A percentile compares a stretch with the other conserved stretches of the same genome.
These are phyloP conservation scores for Jacaranda copaia DNA, from an alignment of 257 asterid genomes.

Conservation along the genomic window DNA sequence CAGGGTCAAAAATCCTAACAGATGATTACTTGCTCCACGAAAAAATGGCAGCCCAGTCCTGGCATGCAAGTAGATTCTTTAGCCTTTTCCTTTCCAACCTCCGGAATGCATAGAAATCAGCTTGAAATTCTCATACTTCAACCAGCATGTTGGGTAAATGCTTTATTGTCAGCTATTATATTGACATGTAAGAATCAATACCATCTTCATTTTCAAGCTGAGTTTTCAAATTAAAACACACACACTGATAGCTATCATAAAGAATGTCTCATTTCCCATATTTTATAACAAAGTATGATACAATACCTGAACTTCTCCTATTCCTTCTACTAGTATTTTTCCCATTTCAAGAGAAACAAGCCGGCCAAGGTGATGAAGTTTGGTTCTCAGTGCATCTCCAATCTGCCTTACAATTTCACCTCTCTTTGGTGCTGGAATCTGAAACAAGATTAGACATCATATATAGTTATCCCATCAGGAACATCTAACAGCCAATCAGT, in stretches of 20 bases:
- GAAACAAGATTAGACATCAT: constrained; percentile 34
- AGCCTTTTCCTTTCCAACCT: too few relatives aligned
- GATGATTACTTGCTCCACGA: too few relatives aligned
- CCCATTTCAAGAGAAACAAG: constrained; percentile 99
- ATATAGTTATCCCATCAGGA: neutral
- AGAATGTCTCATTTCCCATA: neutral
- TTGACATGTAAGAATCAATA: too few relatives aligned
- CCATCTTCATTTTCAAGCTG: too few relatives aligned
- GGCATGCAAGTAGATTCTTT: too few relatives aligned
- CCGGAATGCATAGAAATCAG: too few relatives aligned
- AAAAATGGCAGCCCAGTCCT: too few relatives aligned
- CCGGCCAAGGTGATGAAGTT: constrained; percentile 87
- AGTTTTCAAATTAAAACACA: too few relatives aligned
- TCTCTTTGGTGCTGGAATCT: constrained; percentile 98
- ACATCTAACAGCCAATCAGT: constrained; percentile 8
- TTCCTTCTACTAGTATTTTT: constrained; percentile 94
- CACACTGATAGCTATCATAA: neutral
- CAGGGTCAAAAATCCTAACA: too few relatives aligned
- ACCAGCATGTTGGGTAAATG: too few relatives aligned
- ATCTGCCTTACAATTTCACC: constrained; percentile 99
- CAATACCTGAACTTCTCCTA: constrained; percentile 97
- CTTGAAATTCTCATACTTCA: too few relatives aligned
- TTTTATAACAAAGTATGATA: neutral
- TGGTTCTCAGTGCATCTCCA: constrained; percentile 91
- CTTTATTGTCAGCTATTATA: too few relatives aligned